Evolutionary conservation across 148 eudicot genomes (phyloP).

Genomic region (Suaeda aralocaspica): DNA sequence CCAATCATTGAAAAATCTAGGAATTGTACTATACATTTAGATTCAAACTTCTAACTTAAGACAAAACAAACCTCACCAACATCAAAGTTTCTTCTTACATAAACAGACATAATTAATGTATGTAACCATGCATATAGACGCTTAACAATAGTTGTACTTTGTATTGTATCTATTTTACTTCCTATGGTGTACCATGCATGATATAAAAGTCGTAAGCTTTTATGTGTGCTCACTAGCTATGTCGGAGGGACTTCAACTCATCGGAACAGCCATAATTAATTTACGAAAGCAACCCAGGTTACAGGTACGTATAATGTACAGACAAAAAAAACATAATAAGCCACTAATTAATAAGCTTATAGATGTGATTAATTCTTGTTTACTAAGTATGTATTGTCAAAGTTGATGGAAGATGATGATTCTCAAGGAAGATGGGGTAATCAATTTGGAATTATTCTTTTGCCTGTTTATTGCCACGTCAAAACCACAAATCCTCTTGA

Average conservation of each 20-base stretch:
- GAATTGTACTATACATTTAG: no score
- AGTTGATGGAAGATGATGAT: slow-evolving; percentile 26
- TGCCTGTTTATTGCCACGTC: slow-evolving; percentile 55
- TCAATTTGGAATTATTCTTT: slow-evolving; percentile 49
- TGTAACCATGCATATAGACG: no score
- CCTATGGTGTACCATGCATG: neutral
- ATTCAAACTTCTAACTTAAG: no score
- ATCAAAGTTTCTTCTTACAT: no score
- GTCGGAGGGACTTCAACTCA: slow-evolving; percentile 43
- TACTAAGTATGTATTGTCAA: slow-evolving; percentile 19
- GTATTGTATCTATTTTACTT: no score
- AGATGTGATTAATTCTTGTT: no score
- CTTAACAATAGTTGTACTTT: no score
- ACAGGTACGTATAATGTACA: slow-evolving; percentile 33
- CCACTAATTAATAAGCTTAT: no score
- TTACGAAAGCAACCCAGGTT: slow-evolving; percentile 53
- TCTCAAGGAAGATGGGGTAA: slow-evolving; percentile 47
- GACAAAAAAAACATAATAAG: no score
- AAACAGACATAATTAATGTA: neutral
- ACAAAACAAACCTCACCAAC: no score
- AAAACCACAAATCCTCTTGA: slow-evolving; percentile 43
- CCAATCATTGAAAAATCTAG: no score
- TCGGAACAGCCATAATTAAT: slow-evolving; percentile 61
- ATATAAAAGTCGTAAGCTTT: no score
- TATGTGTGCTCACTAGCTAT: slow-evolving; percentile 4